Base-by-base conservation (phyloP, 495 filamentous ascomycete genomes). In the Staphylotrichum tortipilum region DNA sequence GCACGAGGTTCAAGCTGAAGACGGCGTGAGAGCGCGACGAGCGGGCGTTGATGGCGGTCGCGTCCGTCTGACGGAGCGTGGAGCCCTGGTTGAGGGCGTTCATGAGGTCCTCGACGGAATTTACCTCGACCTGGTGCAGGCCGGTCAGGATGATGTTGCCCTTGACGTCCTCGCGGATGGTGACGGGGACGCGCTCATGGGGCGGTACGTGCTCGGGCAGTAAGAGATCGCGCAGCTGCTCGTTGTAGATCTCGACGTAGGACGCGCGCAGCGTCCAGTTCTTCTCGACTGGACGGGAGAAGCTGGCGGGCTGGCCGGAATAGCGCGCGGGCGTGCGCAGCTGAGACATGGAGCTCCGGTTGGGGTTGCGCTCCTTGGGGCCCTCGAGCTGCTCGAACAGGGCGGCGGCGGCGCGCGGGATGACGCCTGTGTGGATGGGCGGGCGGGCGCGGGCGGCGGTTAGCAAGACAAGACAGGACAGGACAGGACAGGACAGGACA, bases 231-330 rank as follows among this genome's bases (percentile, higher is more conserved):
- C 94, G 81, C 40, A 97, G 71, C 58, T 88, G 83, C 68, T 99
- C 92, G 60, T 99, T 96, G 75, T 99, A 99, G 39, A 99, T 99
- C 77, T 99, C 92, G 43, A 99, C 89, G 60, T 99, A 99, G 10
- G 89, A 95, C 7, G 92, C 92, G 67, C 87, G 94, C 64, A 99
- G 71, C 44, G 85, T 85, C 92, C 92, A 99, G 54, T 76, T 89
- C 73, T 86, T 91, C 24, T 94, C 89, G 2, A 46, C 56, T 12
- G 26, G 26, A 10, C 17, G 63, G 53, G 52, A 61, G 59, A 35
- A 47, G 39, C 56, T 77, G 5, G 59, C 31, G 8, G 54, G 19
- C 60, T 76, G 65, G 49, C 78, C 77, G 7, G 92, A 94, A 55
- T 95, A 92, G 48, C 90, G 79, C 44, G 79, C 77, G 0, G 92